phyloP scores from a whole-genome alignment of 306 rosid genomes.

The Myrica gale region DNA sequence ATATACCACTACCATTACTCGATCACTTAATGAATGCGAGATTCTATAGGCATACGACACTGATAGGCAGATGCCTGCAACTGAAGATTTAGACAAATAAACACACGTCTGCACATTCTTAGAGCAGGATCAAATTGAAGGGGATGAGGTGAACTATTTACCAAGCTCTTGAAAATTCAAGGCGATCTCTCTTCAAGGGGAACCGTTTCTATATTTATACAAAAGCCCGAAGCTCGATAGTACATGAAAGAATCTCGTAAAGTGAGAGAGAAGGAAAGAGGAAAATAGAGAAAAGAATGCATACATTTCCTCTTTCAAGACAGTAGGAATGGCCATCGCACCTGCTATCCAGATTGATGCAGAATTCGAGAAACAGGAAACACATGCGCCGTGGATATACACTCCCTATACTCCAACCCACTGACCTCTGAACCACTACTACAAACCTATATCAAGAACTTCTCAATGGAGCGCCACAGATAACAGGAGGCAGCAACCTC shows the following conservation, averaged over 20 bases:
- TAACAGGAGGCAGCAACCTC: slow-evolving; percentile 7
- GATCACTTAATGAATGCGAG: not conserved
- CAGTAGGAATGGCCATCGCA: slow-evolving; percentile 19
- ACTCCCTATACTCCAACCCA: slow-evolving; percentile 10
- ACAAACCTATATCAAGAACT: slow-evolving; percentile 3
- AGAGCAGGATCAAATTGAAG: not conserved
- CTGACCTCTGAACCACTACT: slow-evolving; percentile 17
- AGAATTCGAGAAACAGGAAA: slow-evolving; percentile 27
- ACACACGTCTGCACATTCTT: not conserved
- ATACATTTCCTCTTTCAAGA: slow-evolving; percentile 15
- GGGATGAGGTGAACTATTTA: slow-evolving; percentile 2
- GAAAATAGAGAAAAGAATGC: not conserved
- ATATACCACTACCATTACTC: too few species aligned
- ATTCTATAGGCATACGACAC: not conserved
- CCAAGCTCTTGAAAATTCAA: slow-evolving; percentile 7
- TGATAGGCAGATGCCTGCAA: not conserved
- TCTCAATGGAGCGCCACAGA: not conserved
- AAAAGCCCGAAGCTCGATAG: slow-evolving; percentile 41
- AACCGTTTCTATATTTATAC: slow-evolving; percentile 38
- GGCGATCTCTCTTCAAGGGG: slow-evolving; percentile 11
- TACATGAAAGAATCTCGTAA: slow-evolving; percentile 35
- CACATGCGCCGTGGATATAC: slow-evolving; percentile 6
- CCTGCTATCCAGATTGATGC: slow-evolving; percentile 23
- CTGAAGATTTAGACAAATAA: not conserved
- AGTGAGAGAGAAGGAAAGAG: not conserved